Evolutionary conservation across 441 rosid genomes (phyloP).

Genomic region (Arabidopsis hybrid): DNA sequence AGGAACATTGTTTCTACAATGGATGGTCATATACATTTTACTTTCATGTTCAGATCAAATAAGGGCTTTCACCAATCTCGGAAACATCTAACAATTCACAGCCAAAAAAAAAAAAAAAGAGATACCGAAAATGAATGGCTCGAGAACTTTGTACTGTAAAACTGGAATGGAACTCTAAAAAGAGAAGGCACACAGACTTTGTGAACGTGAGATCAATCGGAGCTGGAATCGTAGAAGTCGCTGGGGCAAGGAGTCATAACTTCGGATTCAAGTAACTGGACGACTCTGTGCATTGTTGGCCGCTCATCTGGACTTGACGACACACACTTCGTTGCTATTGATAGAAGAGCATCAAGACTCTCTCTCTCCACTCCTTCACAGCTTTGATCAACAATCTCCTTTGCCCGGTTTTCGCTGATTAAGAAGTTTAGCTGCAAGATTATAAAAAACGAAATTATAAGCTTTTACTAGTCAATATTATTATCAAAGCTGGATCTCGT

Average conservation of each 20-base stretch:
- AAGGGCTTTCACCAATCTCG: slow-evolving; percentile 6
- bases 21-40: slow-evolving; percentile 25
- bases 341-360: slow-evolving; percentile 84
- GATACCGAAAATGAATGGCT: slow-evolving; percentile 30
- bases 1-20: slow-evolving; percentile 21
- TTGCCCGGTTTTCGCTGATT: slow-evolving; percentile 66
- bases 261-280: slow-evolving; percentile 91
- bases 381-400: slow-evolving; percentile 73
- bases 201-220: slow-evolving; percentile 30
- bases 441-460: background rate
- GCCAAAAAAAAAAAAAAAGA: slow-evolving; percentile 8
- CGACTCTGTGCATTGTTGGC: slow-evolving; percentile 97
- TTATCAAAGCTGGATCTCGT: slow-evolving; percentile 3
- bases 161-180: background rate
- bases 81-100: slow-evolving; percentile 29
- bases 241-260: slow-evolving; percentile 99
- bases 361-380: slow-evolving; percentile 86
- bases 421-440: slow-evolving; percentile 83
- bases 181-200: slow-evolving; percentile 1
- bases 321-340: slow-evolving; percentile 83
- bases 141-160: slow-evolving; percentile 23
- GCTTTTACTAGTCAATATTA: background rate
- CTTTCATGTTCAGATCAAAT: slow-evolving; percentile 24
- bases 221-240: slow-evolving; percentile 84
- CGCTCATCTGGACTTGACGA: slow-evolving; percentile 87